Evolutionary conservation across 345 rosid genomes (phyloP).

Genomic region (Aquilaria yunnanensis): DNA sequence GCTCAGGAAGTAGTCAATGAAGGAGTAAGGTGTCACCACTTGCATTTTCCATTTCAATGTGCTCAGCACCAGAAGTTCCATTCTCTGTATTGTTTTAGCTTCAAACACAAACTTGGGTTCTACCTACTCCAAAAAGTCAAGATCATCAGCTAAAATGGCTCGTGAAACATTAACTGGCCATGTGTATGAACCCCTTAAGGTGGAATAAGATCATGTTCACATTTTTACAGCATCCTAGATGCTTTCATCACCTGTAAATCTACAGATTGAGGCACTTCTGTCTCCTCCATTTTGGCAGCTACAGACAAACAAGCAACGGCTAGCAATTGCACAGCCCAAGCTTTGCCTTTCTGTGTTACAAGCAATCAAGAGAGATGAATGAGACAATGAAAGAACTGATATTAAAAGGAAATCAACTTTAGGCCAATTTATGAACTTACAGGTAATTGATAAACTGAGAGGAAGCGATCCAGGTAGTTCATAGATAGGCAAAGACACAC

Average conservation of each 20-base stretch:
- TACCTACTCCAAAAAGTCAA: slow-evolving; percentile 30
- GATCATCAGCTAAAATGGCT: slow-evolving; percentile 1
- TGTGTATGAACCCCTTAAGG: neutral
- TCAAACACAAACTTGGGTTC: slow-evolving; percentile 44
- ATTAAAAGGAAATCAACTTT: neutral
- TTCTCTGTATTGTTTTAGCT: slow-evolving; percentile 47
- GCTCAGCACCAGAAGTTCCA: slow-evolving; percentile 60
- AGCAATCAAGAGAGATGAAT: neutral
- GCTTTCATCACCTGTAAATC: slow-evolving; percentile 49
- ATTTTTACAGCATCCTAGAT: slow-evolving; percentile 5
- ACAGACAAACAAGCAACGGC: slow-evolving; percentile 69
- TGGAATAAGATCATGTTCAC: slow-evolving; percentile 1
- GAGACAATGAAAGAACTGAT: neutral
- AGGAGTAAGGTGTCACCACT: slow-evolving; percentile 48
- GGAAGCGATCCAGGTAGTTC: slow-evolving; percentile 73
- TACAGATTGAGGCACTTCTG: slow-evolving; percentile 33
- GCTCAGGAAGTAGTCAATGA: slow-evolving; percentile 39
- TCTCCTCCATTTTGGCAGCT: slow-evolving; percentile 71
- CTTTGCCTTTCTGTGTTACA: slow-evolving; percentile 38
- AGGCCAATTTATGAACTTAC: slow-evolving; percentile 33
- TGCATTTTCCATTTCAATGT: slow-evolving; percentile 67
- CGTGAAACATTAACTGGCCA: slow-evolving; percentile 1
- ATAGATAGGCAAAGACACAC: slow-evolving; percentile 43
- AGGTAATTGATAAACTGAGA: slow-evolving; percentile 54
- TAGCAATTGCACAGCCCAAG: slow-evolving; percentile 54